phyloP scores from a whole-genome alignment of 2,329 filamentous ascomycete species.

The Nannizziopsis barbatae region DNA sequence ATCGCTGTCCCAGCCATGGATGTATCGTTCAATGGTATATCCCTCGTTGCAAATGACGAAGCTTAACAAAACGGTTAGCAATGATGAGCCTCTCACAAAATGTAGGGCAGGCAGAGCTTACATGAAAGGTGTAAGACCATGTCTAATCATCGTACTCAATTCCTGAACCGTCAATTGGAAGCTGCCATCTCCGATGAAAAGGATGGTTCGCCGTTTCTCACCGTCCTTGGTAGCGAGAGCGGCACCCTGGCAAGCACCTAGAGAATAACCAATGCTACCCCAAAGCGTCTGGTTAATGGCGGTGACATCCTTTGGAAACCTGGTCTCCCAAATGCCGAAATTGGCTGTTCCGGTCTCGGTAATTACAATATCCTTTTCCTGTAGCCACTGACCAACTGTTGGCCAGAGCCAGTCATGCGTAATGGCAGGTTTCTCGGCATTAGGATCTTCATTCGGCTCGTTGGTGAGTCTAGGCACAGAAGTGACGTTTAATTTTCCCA shows the following conservation, averaged over 20 bases:
- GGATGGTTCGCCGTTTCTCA: conserved; percentile 49
- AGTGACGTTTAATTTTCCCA: conserved; percentile 47
- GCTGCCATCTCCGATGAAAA: conserved; percentile 75
- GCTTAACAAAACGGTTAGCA: conserved; percentile 3
- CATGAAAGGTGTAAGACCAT: conserved; percentile 60
- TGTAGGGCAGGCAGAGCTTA: conserved; percentile 31
- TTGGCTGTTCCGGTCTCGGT: conserved; percentile 49
- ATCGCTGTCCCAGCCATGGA: conserved; percentile 62
- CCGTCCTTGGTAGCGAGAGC: conserved; percentile 39
- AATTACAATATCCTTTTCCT: conserved; percentile 45
- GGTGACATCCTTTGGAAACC: conserved; percentile 40
- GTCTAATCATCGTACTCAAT: conserved; percentile 66
- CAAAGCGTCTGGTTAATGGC: conserved; percentile 46
- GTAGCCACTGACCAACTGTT: conserved; percentile 38
- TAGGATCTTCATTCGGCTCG: conserved; percentile 30
- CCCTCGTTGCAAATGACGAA: conserved; percentile 77
- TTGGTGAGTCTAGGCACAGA: conserved; percentile 46
- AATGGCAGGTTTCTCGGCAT: conserved; percentile 30
- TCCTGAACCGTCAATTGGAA: conserved; percentile 78
- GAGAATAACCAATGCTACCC: conserved; percentile 52
- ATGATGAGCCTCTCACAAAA: neutral
- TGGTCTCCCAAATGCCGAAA: conserved; percentile 43
- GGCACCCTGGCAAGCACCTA: conserved; percentile 47
- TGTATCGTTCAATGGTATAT: conserved; percentile 74
- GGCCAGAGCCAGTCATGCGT: conserved; percentile 42